These are phyloP conservation scores for Verticillium tricorpus DNA, from an alignment of 2,329 filamentous ascomycete genomes.

Conservation along the genomic window DNA sequence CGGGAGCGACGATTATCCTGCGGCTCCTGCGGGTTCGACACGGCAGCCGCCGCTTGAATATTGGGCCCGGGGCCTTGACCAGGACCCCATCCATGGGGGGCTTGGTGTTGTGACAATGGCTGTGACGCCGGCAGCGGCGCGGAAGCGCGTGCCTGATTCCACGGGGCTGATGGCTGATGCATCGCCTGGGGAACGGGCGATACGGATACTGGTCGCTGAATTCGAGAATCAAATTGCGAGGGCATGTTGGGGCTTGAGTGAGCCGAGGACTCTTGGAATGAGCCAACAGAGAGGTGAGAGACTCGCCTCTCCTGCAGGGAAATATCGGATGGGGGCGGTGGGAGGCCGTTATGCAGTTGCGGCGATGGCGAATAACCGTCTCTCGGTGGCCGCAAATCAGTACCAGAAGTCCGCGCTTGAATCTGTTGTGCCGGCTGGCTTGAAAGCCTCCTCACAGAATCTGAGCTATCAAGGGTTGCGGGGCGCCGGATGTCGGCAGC, in stretches of 20 bases:
- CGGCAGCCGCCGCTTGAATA: neutral
- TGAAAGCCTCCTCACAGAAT: too few species aligned
- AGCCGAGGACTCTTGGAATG: neutral
- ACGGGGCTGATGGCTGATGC: neutral
- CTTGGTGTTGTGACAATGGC: neutral
- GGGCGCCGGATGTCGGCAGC: neutral
- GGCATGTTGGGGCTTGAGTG: neutral
- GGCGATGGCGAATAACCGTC: neutral
- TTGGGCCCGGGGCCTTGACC: neutral
- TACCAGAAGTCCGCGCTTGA: neutral
- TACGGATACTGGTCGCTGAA: neutral
- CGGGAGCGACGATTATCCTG: neutral
- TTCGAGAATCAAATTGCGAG: neutral
- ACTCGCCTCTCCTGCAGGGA: neutral
- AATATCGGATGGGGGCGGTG: neutral
- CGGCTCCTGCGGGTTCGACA: neutral
- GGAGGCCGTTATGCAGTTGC: neutral
- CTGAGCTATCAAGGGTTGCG: neutral
- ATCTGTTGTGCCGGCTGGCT: neutral
- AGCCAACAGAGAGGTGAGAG: neutral
- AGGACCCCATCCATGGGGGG: neutral
- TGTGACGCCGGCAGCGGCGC: neutral
- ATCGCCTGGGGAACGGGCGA: neutral
- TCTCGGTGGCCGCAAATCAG: neutral
- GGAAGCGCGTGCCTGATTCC: neutral